Conservation (phyloP, 441 rosid species). For the Jatropha podagrica region DNA sequence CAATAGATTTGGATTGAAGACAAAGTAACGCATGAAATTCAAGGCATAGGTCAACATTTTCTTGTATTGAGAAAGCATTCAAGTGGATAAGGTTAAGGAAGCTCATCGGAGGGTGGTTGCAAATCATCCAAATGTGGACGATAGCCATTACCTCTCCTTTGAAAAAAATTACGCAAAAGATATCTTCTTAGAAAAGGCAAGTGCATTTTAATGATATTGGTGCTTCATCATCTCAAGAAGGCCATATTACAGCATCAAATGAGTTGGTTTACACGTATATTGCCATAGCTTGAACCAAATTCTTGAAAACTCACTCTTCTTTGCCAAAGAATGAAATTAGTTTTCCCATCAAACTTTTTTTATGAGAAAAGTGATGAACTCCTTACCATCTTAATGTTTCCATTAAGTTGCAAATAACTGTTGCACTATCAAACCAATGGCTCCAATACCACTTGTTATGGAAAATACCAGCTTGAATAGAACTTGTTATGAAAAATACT, state of each 20-base stretch:
- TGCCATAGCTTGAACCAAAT: neutral
- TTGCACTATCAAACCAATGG: too few species aligned
- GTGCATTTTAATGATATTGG: constrained; percentile 37
- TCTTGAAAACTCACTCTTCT: neutral
- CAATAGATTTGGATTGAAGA: too few species aligned
- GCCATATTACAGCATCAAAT: neutral
- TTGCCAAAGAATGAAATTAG: too few species aligned
- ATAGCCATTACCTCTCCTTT: constrained; percentile 68
- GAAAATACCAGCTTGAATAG: too few species aligned
- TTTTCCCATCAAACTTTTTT: too few species aligned
- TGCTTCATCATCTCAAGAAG: neutral
- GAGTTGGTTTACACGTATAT: neutral
- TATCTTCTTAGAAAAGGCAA: constrained; percentile 54
- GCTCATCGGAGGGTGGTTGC: constrained; percentile 71
- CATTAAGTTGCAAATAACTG: too few species aligned
- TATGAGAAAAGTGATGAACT: too few species aligned
- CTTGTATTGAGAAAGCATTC: constrained; percentile 42
- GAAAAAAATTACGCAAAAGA: constrained; percentile 74
- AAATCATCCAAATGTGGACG: constrained; percentile 76
- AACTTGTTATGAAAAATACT: too few species aligned
- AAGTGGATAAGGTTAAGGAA: constrained; percentile 55
- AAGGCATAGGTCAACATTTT: neutral
- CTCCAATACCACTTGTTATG: too few species aligned
- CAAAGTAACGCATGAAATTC: too few species aligned
- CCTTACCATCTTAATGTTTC: too few species aligned